A percentile compares a stretch with the other conserved stretches of the same genome.
Conservation (phyloP, 305 asterid genomes). For the Plantago lanceolata region DNA sequence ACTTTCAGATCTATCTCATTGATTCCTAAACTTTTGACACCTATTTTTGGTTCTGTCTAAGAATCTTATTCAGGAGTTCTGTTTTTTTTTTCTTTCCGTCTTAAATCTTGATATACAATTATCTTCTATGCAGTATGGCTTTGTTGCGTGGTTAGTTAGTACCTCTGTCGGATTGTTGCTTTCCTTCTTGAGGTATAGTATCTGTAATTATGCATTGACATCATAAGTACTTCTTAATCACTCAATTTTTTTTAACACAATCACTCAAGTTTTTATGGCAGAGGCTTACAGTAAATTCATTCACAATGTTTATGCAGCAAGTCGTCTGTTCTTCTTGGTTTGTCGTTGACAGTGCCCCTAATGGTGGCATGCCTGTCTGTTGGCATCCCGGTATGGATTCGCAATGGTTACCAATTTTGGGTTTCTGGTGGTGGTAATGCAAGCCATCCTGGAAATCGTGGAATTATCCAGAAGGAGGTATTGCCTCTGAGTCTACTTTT, state of each 20-base stretch:
- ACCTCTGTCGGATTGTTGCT: conserved; percentile 93
- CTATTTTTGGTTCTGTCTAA: not conserved
- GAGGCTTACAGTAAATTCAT: conserved; percentile 21
- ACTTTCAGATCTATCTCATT: not conserved
- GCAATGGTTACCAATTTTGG: conserved; percentile 88
- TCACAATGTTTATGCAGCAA: conserved; percentile 61
- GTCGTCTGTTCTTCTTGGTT: conserved; percentile 92
- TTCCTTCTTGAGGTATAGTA: conserved; percentile 82
- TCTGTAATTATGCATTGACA: conserved; percentile 15
- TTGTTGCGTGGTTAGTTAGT: conserved; percentile 94
- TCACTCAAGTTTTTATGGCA: conserved; percentile 6
- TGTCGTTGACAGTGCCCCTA: conserved; percentile 90
- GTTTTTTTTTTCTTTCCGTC: no score
- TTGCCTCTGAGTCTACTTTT: conserved; percentile 13
- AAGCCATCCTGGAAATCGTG: conserved; percentile 49
- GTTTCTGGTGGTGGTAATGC: conserved; percentile 53
- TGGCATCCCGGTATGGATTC: conserved; percentile 90
- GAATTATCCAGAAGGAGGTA: conserved; percentile 70
- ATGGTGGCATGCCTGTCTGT: conserved; percentile 97
- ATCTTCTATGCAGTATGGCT: conserved; percentile 72
- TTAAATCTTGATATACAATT: conserved; percentile 3
- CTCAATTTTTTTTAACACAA: no score
- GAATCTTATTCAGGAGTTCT: not conserved
- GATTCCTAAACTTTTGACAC: conserved; percentile 1
- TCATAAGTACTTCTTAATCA: conserved; percentile 12